Evolutionary conservation across 306 rosid genomes (phyloP), one percentile per base, ranked within the genome.

Genomic region (Casuarina equisetifolia): DNA sequence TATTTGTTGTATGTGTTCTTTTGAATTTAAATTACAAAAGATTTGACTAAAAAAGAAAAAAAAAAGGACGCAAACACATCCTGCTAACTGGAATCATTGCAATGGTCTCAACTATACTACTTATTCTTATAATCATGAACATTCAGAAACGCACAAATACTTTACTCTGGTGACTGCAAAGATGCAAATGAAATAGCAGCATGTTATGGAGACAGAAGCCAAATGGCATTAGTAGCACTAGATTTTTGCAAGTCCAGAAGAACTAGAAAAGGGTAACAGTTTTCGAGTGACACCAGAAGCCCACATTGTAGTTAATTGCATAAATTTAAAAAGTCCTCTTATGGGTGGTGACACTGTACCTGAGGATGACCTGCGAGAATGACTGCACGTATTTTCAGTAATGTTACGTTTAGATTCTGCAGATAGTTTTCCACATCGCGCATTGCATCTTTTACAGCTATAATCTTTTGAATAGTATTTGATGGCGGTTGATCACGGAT

Each of bases 401-500:
- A 91, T 2, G 88, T 78, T 72, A 95, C 97, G 77, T 95, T 95
- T 83, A 91, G 69, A 83, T 79, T 86, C 88, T 95, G 98, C 71
- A 92, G 66, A 61, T 77, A 78, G 72, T 74, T 87, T 77, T 95
- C 98, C 69, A 91, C 92, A 74, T 92, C 98, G 2, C 80, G 93
- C 97, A 95, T 91, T 74, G 92, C 98, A 75, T 95, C 97, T 92
- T 95, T 92, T 10, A 92, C 91, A 4, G 96, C 98, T 40, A 95
- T 90, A 54, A 95, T 89, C 85, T 95, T 95, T 80, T 95, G 93
- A 80, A 95, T 87, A 59, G 98, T 95, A 86, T 92, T 95, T 53
- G 98, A 92, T 72, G 98, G 98, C 49, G 97, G 97, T 80, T 95
- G 98, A 83, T 95, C 97, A 52, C 81, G 90, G 71, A 95, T 89